Conservation (phyloP, 1,139 yeast species). For the Yamadazyma atlantica region DNA sequence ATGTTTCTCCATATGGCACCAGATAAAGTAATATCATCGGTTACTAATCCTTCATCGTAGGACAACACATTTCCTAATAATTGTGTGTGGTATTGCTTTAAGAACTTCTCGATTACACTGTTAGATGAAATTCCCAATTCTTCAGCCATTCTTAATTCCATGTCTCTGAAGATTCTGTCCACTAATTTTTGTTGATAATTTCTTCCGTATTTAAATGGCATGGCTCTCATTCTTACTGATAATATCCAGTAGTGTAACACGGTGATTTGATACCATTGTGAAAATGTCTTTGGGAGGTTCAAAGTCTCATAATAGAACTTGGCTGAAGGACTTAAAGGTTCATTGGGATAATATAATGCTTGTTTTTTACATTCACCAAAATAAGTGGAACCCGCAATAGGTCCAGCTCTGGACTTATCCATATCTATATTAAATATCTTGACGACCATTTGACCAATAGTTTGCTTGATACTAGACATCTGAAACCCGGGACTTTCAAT, state of each 20-base stretch:
- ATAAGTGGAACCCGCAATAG: slow-evolving; percentile 87
- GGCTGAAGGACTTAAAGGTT: slow-evolving; percentile 64
- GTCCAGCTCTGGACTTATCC: slow-evolving; percentile 91
- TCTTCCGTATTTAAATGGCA: slow-evolving; percentile 87
- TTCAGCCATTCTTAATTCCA: slow-evolving; percentile 79
- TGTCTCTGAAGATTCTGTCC: slow-evolving; percentile 85
- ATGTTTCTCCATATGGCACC: slow-evolving; percentile 90
- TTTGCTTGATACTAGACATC: slow-evolving; percentile 69
- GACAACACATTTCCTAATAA: slow-evolving; percentile 86
- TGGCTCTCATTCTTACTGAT: slow-evolving; percentile 90
- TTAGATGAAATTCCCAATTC: slow-evolving; percentile 86
- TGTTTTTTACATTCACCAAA: slow-evolving; percentile 85
- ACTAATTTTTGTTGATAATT: slow-evolving; percentile 91
- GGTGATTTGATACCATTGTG: slow-evolving; percentile 94
- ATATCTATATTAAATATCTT: slow-evolving; percentile 73
- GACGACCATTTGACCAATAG: slow-evolving; percentile 71
- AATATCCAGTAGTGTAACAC: slow-evolving; percentile 91
- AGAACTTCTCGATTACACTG: slow-evolving; percentile 78
- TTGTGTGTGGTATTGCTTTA: slow-evolving; percentile 89
- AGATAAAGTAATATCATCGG: slow-evolving; percentile 82
- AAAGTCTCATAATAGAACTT: slow-evolving; percentile 76
- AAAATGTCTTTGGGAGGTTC: slow-evolving; percentile 79
- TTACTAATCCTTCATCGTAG: slow-evolving; percentile 87
- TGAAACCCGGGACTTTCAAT: slow-evolving; percentile 57
- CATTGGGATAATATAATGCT: slow-evolving; percentile 73